A percentile compares a stretch with the other conserved stretches of the same genome.
Evolutionary conservation across 1,139 yeast species (phyloP).

Genomic region (Taphrina pruni): DNA sequence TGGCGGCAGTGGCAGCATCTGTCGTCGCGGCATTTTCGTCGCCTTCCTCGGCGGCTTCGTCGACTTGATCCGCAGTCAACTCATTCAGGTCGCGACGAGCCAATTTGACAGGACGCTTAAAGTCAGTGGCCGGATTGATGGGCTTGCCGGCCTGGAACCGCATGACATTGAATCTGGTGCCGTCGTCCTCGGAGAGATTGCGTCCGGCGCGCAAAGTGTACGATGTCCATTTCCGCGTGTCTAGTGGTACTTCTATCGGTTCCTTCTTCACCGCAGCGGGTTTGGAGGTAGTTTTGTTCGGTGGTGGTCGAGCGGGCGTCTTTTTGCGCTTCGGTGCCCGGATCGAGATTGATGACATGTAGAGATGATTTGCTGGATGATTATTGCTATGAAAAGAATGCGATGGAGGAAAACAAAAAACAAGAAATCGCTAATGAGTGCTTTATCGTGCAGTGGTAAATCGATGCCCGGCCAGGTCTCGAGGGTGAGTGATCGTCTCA

Average conservation of each 20-base stretch:
- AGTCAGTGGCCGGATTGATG: constrained; percentile 73
- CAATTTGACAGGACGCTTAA: constrained; percentile 79
- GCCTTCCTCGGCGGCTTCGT: constrained; percentile 51
- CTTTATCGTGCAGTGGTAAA: constrained; percentile 5
- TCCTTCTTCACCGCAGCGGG: constrained; percentile 35
- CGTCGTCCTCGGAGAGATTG: constrained; percentile 71
- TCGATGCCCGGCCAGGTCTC: neutral
- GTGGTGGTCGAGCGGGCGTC: constrained; percentile 22
- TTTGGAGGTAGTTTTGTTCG: neutral
- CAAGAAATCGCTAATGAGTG: constrained; percentile 13
- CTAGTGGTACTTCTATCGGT: constrained; percentile 32
- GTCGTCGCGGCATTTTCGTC: constrained; percentile 44
- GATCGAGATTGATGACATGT: constrained; percentile 37
- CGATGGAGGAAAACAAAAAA: neutral
- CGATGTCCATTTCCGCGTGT: constrained; percentile 56
- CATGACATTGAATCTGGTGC: constrained; percentile 77
- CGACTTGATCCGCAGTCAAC: constrained; percentile 42
- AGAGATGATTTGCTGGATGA: neutral
- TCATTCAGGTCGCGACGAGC: constrained; percentile 86
- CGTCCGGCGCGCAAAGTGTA: constrained; percentile 73
- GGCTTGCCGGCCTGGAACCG: constrained; percentile 76
- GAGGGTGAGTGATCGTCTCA: too few relatives aligned
- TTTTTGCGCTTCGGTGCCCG: constrained; percentile 33
- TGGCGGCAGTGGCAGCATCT: constrained; percentile 42
- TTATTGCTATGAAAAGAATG: constrained; percentile 10